Percentiles rank a stretch among this genome's conserved stretches.
These are phyloP conservation scores for Suillus occidentalis DNA, from an alignment of 768 basidiomycete species.

Conservation along the genomic window DNA sequence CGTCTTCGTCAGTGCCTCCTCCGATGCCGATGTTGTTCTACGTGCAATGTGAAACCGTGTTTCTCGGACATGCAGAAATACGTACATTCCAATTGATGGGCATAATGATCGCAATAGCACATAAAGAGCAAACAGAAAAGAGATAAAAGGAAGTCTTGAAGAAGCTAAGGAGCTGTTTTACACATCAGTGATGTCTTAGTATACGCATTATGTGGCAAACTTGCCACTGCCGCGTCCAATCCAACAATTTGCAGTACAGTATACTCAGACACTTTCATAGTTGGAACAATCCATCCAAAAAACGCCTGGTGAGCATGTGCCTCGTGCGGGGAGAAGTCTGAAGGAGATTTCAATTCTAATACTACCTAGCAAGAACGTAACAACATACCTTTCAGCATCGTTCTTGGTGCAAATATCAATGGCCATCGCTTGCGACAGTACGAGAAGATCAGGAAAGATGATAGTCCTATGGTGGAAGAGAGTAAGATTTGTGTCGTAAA, in stretches of 20 bases:
- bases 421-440: slow-evolving; percentile 88
- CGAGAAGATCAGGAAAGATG: slow-evolving; percentile 85
- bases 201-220: slow-evolving; percentile 29
- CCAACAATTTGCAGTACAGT: slow-evolving; percentile 95
- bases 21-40: slow-evolving; percentile 76
- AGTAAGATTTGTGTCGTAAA: slow-evolving; percentile 87
- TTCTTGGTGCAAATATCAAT: slow-evolving; percentile 87
- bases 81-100: slow-evolving; percentile 91
- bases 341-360: slow-evolving; percentile 11
- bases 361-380: neutral
- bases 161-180: slow-evolving; percentile 82
- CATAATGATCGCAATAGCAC: slow-evolving; percentile 85
- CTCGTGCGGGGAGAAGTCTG: slow-evolving; percentile 92
- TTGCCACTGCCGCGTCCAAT: slow-evolving; percentile 91
- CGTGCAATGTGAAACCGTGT: slow-evolving; percentile 5
- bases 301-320: slow-evolving; percentile 84
- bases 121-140: slow-evolving; percentile 82
- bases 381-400: slow-evolving; percentile 85
- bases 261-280: slow-evolving; percentile 86
- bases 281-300: slow-evolving; percentile 97
- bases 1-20: slow-evolving; percentile 43
- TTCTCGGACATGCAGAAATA: slow-evolving; percentile 7
- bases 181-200: neutral
- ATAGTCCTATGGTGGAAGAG: slow-evolving; percentile 72
- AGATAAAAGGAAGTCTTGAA: slow-evolving; percentile 94